Evolutionary conservation across 495 filamentous ascomycete species (phyloP).

Genomic region (Hypoxylon trugodes): DNA sequence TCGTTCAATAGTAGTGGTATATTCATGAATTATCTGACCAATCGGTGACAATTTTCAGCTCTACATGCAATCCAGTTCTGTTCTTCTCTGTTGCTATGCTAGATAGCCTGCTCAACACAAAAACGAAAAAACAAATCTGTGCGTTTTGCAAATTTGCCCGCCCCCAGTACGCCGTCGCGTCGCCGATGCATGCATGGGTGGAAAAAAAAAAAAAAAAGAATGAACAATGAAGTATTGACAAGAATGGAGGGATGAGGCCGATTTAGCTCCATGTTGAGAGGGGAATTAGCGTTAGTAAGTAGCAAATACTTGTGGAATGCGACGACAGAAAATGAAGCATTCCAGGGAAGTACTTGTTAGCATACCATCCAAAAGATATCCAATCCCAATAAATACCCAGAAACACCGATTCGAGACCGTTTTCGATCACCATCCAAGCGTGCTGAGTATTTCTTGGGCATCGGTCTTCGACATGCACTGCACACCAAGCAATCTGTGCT

Average conservation of each 20-base stretch:
- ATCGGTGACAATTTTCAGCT: conserved; percentile 19
- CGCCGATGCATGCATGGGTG: conserved; percentile 27
- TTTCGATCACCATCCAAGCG: conserved; percentile 63
- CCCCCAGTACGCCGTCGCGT: conserved; percentile 25
- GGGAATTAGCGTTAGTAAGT: neutral
- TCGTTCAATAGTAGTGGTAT: conserved; percentile 6
- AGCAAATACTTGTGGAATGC: conserved; percentile 29
- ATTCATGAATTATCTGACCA: conserved; percentile 4
- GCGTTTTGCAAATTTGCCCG: conserved; percentile 15
- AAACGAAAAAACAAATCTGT: neutral
- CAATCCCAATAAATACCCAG: conserved; percentile 20
- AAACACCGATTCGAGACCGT: neutral
- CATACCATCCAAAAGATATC: conserved; percentile 13
- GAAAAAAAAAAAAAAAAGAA: conserved; percentile 30
- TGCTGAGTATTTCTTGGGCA: conserved; percentile 65
- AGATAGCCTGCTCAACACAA: neutral
- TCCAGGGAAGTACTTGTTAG: conserved; percentile 13
- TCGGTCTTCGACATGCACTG: conserved; percentile 67
- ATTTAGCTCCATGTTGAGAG: too few relatives aligned
- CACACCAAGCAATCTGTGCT: conserved; percentile 73
- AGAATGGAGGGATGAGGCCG: neutral
- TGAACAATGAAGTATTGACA: conserved; percentile 8
- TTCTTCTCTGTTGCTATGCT: too few relatives aligned
- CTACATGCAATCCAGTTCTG: conserved; percentile 21
- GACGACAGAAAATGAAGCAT: conserved; percentile 6